These are phyloP conservation scores for Colletotrichum musae DNA, from an alignment of 2,329 filamentous ascomycete species.

Conservation along the genomic window DNA sequence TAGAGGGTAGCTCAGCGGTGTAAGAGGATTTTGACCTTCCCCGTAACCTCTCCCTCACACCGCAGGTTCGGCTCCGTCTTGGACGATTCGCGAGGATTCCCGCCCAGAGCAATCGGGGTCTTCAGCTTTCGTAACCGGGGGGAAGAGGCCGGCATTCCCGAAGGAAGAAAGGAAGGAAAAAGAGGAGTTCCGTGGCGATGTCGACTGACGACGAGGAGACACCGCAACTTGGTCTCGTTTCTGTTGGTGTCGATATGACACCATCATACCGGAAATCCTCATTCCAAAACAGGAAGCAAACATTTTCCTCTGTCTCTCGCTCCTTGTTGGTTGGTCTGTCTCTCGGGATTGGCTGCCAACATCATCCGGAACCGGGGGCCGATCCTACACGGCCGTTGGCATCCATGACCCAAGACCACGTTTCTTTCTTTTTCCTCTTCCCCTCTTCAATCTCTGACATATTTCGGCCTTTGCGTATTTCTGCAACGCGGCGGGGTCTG, in stretches of 20 bases:
- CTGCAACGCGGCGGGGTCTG: too few relatives aligned
- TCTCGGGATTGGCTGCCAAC: neutral
- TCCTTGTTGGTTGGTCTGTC: neutral
- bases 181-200: neutral
- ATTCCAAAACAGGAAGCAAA: slow-evolving; percentile 9
- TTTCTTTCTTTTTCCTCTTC: neutral
- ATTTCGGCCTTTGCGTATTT: too few relatives aligned
- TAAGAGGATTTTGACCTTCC: neutral
- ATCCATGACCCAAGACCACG: neutral
- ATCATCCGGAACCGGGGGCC: neutral
- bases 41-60: slow-evolving; percentile 2
- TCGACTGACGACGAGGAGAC: neutral
- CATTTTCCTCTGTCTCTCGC: slow-evolving; percentile 4
- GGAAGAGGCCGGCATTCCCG: neutral
- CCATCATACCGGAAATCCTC: neutral
- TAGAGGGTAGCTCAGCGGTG: slow-evolving; percentile 6
- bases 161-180: neutral
- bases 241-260: neutral
- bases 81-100: slow-evolving; percentile 1
- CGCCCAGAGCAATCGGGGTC: neutral
- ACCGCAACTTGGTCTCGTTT: slow-evolving; percentile 7
- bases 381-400: neutral
- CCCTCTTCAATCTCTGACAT: neutral
- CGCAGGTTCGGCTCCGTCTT: slow-evolving; percentile 23
- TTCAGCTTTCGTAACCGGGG: neutral